Percentiles rank a stretch among this genome's conserved stretches.
Evolutionary conservation across 2,329 filamentous ascomycete genomes (phyloP).

Genomic region (Diaporthe sp.): DNA sequence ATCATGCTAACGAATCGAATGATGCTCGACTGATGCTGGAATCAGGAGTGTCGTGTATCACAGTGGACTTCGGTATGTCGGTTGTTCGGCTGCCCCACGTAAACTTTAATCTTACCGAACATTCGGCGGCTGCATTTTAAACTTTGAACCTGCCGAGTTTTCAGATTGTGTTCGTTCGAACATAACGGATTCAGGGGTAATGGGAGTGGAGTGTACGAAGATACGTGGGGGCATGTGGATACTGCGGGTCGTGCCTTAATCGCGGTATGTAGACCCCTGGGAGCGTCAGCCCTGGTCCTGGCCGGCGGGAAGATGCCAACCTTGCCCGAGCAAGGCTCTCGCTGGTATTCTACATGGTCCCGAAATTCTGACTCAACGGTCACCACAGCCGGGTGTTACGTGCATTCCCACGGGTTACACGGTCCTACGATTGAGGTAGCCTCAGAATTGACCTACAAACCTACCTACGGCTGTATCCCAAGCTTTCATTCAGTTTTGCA

Average conservation of each 20-base stretch:
- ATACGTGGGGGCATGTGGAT: neutral
- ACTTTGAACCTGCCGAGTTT: neutral
- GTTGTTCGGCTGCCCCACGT: neutral
- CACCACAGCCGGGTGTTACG: neutral
- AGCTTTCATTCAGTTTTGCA: neutral
- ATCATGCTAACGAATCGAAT: neutral
- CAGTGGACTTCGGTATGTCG: slow-evolving; percentile 5
- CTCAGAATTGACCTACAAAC: neutral
- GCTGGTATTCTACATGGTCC: neutral
- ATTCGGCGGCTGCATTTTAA: neutral
- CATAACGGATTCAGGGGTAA: neutral
- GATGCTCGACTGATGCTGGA: slow-evolving; percentile 18
- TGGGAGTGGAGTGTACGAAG: neutral
- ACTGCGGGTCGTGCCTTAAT: neutral
- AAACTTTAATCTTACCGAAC: neutral
- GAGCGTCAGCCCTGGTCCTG: neutral
- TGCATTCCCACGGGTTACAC: neutral
- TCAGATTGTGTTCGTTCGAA: neutral
- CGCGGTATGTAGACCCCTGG: neutral
- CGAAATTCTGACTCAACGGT: neutral
- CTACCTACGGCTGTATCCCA: no score
- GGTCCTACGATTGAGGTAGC: no score
- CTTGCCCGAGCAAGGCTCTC: neutral
- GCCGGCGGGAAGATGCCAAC: neutral
- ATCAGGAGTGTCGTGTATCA: neutral